A percentile compares a stretch with the other conserved stretches of the same genome.
Evolutionary conservation across 2,329 filamentous ascomycete species (phyloP).

Genomic region (Blastomyces silverae): DNA sequence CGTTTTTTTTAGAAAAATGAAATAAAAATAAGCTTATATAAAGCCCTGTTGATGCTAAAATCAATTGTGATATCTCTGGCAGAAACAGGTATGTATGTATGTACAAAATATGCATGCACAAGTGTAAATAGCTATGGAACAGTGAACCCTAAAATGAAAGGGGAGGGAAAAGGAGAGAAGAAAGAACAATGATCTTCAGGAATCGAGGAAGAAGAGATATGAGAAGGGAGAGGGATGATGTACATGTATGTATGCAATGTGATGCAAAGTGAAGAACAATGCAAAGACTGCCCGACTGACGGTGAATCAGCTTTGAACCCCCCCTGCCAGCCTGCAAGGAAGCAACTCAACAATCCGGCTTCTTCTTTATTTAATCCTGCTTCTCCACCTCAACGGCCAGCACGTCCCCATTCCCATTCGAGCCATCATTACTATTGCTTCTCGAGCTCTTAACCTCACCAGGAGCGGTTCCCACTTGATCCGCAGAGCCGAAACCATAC

Average conservation of each 20-base stretch:
- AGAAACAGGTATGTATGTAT: conserved; percentile 3
- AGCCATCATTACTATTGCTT: conserved; percentile 1
- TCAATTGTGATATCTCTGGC: background rate
- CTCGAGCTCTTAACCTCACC: background rate
- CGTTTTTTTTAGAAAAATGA: background rate
- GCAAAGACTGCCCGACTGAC: background rate
- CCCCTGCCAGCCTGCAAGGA: background rate
- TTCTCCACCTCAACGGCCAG: background rate
- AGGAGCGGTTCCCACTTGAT: background rate
- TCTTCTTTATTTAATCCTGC: background rate
- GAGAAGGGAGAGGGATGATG: background rate
- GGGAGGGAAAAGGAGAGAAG: background rate
- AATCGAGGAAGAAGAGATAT: too few relatives aligned
- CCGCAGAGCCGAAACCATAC: conserved; percentile 15
- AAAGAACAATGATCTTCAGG: background rate
- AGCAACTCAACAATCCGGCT: too few relatives aligned
- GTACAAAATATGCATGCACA: background rate
- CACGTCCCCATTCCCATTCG: background rate
- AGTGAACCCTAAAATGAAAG: background rate
- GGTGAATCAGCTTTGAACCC: background rate
- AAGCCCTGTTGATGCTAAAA: background rate
- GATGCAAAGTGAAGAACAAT: background rate
- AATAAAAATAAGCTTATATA: background rate
- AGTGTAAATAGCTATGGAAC: too few relatives aligned
- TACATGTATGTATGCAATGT: background rate